phyloP scores from a whole-genome alignment of 176 grass and related monocot species.

The Oryza longistaminata region DNA sequence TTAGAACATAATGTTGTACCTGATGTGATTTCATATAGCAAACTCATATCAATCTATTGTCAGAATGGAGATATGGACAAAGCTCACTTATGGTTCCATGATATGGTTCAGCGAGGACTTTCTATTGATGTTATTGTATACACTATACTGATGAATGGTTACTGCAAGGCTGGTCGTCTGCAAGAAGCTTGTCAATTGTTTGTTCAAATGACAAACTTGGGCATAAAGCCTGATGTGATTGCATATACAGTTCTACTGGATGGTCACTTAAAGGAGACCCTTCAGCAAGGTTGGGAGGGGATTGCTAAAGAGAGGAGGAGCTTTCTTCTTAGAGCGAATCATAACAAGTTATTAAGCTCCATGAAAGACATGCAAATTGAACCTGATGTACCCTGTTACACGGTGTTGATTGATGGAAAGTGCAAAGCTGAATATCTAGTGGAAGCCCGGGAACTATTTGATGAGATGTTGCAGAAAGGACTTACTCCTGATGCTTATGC shows the following conservation, averaged over 20 bases:
- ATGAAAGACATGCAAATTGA: conserved; percentile 55
- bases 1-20: conserved; percentile 59
- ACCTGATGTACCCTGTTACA: conserved; percentile 72
- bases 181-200: conserved; percentile 61
- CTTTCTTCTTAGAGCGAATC: conserved; percentile 45
- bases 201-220: conserved; percentile 50
- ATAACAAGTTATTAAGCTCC: conserved; percentile 26
- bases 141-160: conserved; percentile 72
- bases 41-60: conserved; percentile 68
- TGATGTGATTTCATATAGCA: conserved; percentile 63
- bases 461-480: conserved; percentile 67
- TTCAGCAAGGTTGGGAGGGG: conserved; percentile 32
- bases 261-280: conserved; percentile 41
- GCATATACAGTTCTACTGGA: conserved; percentile 44
- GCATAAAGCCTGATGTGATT: conserved; percentile 70
- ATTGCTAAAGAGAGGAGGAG: conserved; percentile 45
- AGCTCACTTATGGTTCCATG: conserved; percentile 60
- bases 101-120: conserved; percentile 54
- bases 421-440: conserved; percentile 68
- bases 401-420: conserved; percentile 73
- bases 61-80: conserved; percentile 46
- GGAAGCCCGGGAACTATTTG: conserved; percentile 57
- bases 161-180: conserved; percentile 51
- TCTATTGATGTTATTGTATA: conserved; percentile 60
- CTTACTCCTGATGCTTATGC: conserved; percentile 56